A percentile compares a stretch with the other conserved stretches of the same genome.
These are phyloP conservation scores for Alternaria arbusti DNA, from an alignment of 2,329 filamentous ascomycete genomes.

Conservation along the genomic window DNA sequence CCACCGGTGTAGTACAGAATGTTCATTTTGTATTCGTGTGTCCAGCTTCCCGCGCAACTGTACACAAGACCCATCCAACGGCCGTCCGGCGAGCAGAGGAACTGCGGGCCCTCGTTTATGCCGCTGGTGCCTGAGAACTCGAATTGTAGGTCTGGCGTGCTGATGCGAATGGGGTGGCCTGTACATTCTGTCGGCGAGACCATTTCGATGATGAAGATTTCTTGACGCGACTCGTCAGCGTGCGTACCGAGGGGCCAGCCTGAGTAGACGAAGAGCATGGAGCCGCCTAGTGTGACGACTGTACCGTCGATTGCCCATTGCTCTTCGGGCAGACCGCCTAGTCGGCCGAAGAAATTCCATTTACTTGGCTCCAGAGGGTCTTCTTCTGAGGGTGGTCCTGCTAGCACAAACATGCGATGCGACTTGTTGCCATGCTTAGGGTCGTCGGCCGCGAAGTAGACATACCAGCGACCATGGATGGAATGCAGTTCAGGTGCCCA, in stretches of 20 bases:
- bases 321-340: conserved; percentile 49
- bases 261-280: conserved; percentile 54
- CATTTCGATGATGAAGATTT: conserved; percentile 54
- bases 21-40: conserved; percentile 58
- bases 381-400: conserved; percentile 46
- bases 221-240: conserved; percentile 49
- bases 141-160: conserved; percentile 49
- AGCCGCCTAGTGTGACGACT: conserved; percentile 48
- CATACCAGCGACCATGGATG: conserved; percentile 60
- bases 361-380: conserved; percentile 37
- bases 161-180: conserved; percentile 49
- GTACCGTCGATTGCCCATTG: conserved; percentile 59
- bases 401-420: conserved; percentile 56
- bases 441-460: conserved; percentile 57
- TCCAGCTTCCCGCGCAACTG: conserved; percentile 56
- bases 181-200: conserved; percentile 44
- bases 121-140: conserved; percentile 50
- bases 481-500: conserved; percentile 65
- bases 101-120: conserved; percentile 56
- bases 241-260: conserved; percentile 52
- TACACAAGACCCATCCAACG: conserved; percentile 56
- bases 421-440: conserved; percentile 52
- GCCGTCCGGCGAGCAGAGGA: conserved; percentile 43
- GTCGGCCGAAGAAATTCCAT: conserved; percentile 53
- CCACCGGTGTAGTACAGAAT: conserved; percentile 51